A percentile compares a stretch with the other conserved stretches of the same genome.
Evolutionary conservation across 2,329 filamentous ascomycete genomes (phyloP).

Genomic region (Curvularia sp.): DNA sequence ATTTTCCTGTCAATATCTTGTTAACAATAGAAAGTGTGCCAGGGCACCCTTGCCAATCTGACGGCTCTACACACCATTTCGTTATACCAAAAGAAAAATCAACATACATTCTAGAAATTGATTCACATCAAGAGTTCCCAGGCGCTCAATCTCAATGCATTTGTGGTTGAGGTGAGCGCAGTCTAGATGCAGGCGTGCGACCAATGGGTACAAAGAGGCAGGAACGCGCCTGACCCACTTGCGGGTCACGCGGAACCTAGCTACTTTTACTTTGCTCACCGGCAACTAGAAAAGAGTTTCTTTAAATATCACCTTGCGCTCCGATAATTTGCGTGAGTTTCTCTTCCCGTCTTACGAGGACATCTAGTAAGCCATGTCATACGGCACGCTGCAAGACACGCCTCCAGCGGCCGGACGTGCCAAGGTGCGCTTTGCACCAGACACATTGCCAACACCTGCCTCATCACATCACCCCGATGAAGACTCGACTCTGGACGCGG

Average conservation of each 20-base stretch:
- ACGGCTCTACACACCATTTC: background rate
- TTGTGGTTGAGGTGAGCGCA: background rate
- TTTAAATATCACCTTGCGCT: background rate
- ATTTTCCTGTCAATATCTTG: conserved; percentile 5
- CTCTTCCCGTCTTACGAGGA: background rate
- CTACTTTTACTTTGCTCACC: background rate
- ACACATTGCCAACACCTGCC: background rate
- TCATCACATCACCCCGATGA: background rate
- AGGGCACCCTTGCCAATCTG: background rate
- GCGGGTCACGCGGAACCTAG: background rate
- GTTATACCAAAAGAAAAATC: background rate
- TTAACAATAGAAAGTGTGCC: background rate
- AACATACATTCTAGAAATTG: background rate
- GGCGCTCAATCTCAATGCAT: background rate
- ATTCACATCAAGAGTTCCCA: background rate
- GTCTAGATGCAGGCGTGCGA: background rate
- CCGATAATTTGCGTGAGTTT: background rate
- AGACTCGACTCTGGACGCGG: background rate
- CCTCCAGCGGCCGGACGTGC: background rate
- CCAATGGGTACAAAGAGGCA: background rate
- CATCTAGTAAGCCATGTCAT: background rate
- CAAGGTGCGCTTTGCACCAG: background rate
- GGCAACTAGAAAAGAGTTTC: background rate
- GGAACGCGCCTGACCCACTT: background rate
- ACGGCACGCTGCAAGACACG: conserved; percentile 2